Base-by-base conservation (phyloP, 192 early-diverging fungal genomes). In the Dissophora ornata region DNA sequence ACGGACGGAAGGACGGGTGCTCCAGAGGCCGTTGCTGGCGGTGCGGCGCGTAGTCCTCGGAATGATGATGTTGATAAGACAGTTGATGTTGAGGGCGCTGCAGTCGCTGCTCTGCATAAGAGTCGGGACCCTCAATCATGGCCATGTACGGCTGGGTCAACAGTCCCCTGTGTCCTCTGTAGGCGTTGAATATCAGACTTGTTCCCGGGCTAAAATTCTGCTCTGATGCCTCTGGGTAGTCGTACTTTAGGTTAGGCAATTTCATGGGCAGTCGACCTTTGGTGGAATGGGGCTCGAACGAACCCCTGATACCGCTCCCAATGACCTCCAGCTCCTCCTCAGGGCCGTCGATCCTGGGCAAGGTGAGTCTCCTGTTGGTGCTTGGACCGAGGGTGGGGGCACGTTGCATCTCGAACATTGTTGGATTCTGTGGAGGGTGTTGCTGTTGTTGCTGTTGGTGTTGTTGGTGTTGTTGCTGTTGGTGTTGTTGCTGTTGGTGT, bases 121-220 rank as follows among this genome's bases (percentile, higher is more conserved):
- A 25, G 13, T 41, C 18, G 12, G 42, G 9, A 13, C 60, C 65
- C 1, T 67, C 64, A 15, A 18, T 16, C 0, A 24, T 8, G 9
- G 50, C 26, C 25, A 62, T 26, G 29, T 66, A 66, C 0, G 71
- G 57, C 26, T 56, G 71, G 11, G 57, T 29, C n/a, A 75, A 32
- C 4, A 67, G 25, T 12, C 4, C 33, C 12, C 30, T 11, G 25
- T 75, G 62, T 1, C 62, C 71, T 33, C 33, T 26, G 34, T 57
- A 77, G 40, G 73, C 64, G 26, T 77, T 77, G 47, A 77, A 77
- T 28, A 67, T 29, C 21, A 67, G 16, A 19, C 73, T 77, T 15
- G 73, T 77, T 18, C 73, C 73, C 16, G 73, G 73, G 44, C 73
- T 77, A 33, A 61, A 77, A 59, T 67, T 77, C 8, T 67, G 59